These are phyloP conservation scores for Scopulariopsis brevicaulis DNA, from an alignment of 2,329 filamentous ascomycete genomes.

Conservation along the genomic window DNA sequence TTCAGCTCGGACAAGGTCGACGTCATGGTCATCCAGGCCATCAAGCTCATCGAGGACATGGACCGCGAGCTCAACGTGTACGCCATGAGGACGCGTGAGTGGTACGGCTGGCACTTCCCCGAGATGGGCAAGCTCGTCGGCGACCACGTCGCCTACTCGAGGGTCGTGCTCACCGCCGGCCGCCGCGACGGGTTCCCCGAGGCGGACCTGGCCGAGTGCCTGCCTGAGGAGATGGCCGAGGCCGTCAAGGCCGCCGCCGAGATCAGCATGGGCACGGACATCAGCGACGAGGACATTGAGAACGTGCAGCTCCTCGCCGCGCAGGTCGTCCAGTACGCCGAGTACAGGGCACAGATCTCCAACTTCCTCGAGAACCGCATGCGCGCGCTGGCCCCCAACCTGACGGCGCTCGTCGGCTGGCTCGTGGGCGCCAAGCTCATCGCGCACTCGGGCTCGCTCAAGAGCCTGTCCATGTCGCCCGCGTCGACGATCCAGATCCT, in stretches of 20 bases:
- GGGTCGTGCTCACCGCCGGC: constrained; percentile 79
- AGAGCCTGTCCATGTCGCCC: constrained; percentile 90
- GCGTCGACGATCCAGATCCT: constrained; percentile 96
- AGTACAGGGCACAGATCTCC: constrained; percentile 80
- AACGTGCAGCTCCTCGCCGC: constrained; percentile 88
- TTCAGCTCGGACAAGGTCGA: constrained; percentile 98
- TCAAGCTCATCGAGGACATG: constrained; percentile 85
- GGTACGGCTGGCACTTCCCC: constrained; percentile 99
- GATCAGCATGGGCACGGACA: constrained; percentile 97
- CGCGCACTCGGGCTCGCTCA: constrained; percentile 84
- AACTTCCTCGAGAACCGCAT: constrained; percentile 87
- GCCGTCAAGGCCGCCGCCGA: constrained; percentile 91
- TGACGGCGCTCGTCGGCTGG: constrained; percentile 86
- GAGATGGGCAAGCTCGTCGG: constrained; percentile 95
- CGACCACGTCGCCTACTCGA: constrained; percentile 90
- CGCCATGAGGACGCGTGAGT: constrained; percentile 98
- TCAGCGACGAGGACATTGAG: constrained; percentile 81
- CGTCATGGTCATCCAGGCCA: constrained; percentile 98
- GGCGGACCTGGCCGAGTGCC: constrained; percentile 74
- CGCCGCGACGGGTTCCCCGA: constrained; percentile 71
- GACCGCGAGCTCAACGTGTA: constrained; percentile 99
- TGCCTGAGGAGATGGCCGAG: constrained; percentile 89
- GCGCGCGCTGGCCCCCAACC: constrained; percentile 92
- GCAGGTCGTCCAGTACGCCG: constrained; percentile 84
- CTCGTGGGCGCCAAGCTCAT: constrained; percentile 92